Evolutionary conservation across 164 flowering plant species (phyloP), one percentile per base, ranked within the genome.

Genomic region (Vitis amurensis): DNA sequence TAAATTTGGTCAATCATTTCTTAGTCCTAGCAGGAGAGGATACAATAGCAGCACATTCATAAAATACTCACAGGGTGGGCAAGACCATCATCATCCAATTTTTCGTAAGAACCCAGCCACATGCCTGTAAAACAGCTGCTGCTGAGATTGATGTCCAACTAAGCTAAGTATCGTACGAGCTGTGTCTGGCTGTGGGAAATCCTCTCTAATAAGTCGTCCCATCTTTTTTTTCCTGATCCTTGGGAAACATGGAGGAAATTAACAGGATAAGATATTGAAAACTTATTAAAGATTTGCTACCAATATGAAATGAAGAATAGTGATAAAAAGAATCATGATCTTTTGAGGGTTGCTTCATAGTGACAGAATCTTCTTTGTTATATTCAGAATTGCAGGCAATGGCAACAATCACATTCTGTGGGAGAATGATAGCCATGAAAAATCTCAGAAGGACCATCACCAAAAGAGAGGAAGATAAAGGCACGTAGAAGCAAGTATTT

Each of bases 301-400:
- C 97, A 84, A 77, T 96, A 96, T 63, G 98, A 96, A 56, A 97
- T 97, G 85, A 91, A 96, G 74, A 92, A 91, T 9, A 93, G 82
- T 16, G 97, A 96, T 61, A 97, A 75, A 76, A 93, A 96, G 78
- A 96, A 93, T 50, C 99, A 78, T 97, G 97, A 66, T 93, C 98
- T 30, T 93, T 86, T n/a, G 99, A 91, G n/a, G 99, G 93, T 61
- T 96, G 98, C 59, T 96, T 96, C 99, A 96, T 96, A 47, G 93
- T 96, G 48, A 96, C 97, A 72, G 97, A 96, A 80, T 93, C 99
- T 82, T 96, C 98, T 82, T 96, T 96, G 68, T 96, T 96, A 74
- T 93, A 93, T 48, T 97, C 99, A 66, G 99, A 96, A 76, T 93
- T 93, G 82, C 98, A 96, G 12, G 97, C 77, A 81, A 96, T 93